phyloP scores from a whole-genome alignment of 2,329 filamentous ascomycete genomes.

The Aureobasidium subglaciale region DNA sequence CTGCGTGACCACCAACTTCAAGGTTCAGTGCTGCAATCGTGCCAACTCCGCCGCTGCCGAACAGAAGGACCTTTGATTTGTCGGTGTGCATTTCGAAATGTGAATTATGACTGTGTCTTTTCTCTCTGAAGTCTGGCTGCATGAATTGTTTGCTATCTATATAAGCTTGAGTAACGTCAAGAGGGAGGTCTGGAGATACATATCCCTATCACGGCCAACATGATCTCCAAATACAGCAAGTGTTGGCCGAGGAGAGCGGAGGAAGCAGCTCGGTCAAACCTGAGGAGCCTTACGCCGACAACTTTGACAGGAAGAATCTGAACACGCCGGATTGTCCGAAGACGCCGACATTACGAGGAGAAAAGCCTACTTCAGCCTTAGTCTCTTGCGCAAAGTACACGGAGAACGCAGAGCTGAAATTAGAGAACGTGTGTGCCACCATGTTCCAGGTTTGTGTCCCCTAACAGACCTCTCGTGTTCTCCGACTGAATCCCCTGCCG shows the following conservation, averaged over 20 bases:
- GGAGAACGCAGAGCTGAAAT: neutral
- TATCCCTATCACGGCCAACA: constrained; percentile 8
- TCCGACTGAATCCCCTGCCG: neutral
- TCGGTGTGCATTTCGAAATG: constrained; percentile 4
- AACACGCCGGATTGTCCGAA: constrained; percentile 7
- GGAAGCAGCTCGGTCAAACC: neutral
- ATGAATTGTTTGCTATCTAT: neutral
- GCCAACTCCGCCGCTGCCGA: constrained; percentile 51
- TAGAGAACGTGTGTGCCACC: neutral
- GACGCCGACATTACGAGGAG: constrained; percentile 1
- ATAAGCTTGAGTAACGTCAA: constrained; percentile 2
- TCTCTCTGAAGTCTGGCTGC: neutral
- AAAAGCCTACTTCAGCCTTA: constrained; percentile 2
- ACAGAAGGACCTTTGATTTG: constrained; percentile 38
- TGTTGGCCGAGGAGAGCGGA: constrained; percentile 6
- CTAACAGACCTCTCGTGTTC: neutral
- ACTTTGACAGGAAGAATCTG: neutral
- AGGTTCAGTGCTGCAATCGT: constrained; percentile 51
- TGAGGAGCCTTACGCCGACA: neutral
- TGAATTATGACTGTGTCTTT: neutral
- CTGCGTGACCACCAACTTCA: constrained; percentile 43
- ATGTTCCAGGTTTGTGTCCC: neutral
- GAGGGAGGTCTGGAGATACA: neutral
- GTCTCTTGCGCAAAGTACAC: neutral
- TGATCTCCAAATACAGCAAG: neutral